phyloP scores from a whole-genome alignment of 2,329 filamentous ascomycete species.

The Cercospora beticola region DNA sequence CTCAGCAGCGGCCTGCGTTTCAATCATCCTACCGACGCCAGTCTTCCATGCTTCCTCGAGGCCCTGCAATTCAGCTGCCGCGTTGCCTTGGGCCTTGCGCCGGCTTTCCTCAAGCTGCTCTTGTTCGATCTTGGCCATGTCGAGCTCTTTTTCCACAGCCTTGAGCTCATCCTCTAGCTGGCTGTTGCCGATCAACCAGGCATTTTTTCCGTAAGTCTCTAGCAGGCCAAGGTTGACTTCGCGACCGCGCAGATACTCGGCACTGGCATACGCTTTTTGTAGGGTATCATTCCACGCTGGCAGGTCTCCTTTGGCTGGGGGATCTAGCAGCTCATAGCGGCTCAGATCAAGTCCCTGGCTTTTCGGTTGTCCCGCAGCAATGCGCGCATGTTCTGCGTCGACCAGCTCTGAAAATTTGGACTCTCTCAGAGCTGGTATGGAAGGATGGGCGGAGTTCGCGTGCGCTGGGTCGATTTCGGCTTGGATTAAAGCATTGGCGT shows the following conservation, averaged over 20 bases:
- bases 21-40: conserved; percentile 75
- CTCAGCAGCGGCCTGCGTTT: conserved; percentile 84
- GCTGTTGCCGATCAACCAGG: conserved; percentile 85
- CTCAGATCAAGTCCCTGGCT: conserved; percentile 66
- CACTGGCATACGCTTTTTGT: conserved; percentile 57
- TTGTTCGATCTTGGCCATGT: conserved; percentile 63
- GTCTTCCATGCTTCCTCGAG: conserved; percentile 77
- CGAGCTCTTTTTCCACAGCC: conserved; percentile 71
- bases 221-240: conserved; percentile 69
- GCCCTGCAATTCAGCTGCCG: conserved; percentile 68
- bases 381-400: conserved; percentile 65
- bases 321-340: conserved; percentile 78
- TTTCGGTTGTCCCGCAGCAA: conserved; percentile 52
- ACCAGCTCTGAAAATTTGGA: conserved; percentile 66
- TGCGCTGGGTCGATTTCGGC: conserved; percentile 60
- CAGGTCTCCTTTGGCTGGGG: conserved; percentile 48
- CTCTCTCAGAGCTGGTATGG: conserved; percentile 55
- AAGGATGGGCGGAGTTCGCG: conserved; percentile 55
- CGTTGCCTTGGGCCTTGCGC: conserved; percentile 67
- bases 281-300: conserved; percentile 54
- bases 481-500: conserved; percentile 68
- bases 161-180: conserved; percentile 72
- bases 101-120: conserved; percentile 72
- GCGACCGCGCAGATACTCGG: conserved; percentile 57
- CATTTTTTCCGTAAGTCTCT: conserved; percentile 79